Evolutionary conservation across 176 grass and related monocot genomes (phyloP), one percentile per base, ranked within the genome.

Genomic region (Elymus sibiricus): DNA sequence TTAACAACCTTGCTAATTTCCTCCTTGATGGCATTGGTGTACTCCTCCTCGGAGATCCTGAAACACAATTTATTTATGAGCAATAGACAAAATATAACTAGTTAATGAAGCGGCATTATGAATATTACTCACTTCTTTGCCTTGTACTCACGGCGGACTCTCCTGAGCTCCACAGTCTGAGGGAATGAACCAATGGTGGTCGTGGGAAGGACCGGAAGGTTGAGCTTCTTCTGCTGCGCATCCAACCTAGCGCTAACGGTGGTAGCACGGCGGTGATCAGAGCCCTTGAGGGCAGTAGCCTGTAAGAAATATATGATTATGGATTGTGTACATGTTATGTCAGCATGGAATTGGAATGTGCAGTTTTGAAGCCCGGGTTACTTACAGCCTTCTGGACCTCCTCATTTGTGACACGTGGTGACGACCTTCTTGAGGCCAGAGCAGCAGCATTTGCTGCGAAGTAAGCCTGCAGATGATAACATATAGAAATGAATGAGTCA

Each of bases 1-100:
- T 98, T 93, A 62, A 98, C 93, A 90, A 98, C 95, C 79, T 98
- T 98, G 89, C 43, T 95, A 76, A 98, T 98, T 85, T 98, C 95
- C 80, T 98, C 91, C 86, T 93, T 95, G 27, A 98, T 98, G 89
- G 95, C 91, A 40, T 9, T 90, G 26, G 84, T 66, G 1, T 98
- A 98, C 40, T 98, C 88, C 31, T 98, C 95, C 88, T 98, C 93
- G 43, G 95, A 87, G 82, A 98, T 95, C 87, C 95, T 98, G 82
- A 17, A 49, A 77, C n/a, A 76, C 5, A 29, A 68, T 49, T 58
- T 58, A 22, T 75, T 27, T 37, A 66, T 68, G 40, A 89, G 78
- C 2, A 81, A 84, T 64, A 34, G 16, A 27, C 44, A 66, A 28
- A 81, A 75, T 78, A 34, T 44, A 83, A 42, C 13, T 5, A 79